Percentiles rank a stretch among this genome's conserved stretches.
phyloP scores from a whole-genome alignment of 306 rosid genomes.

The Casuarina glauca region DNA sequence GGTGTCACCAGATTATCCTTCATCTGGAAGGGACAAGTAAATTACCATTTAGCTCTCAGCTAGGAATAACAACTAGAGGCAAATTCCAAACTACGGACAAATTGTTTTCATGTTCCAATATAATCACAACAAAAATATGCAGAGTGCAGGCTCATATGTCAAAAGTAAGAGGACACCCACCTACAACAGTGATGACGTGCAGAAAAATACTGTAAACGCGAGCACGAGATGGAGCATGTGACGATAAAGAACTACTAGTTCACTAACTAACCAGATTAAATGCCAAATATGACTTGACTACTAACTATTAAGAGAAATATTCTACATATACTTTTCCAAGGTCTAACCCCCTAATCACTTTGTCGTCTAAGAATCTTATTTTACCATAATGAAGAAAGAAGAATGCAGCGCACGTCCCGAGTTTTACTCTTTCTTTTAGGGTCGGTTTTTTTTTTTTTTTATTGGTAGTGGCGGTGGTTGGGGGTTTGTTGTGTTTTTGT shows the following conservation, averaged over 20 bases:
- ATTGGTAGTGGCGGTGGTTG: too few relatives aligned
- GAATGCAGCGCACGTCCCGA: not conserved
- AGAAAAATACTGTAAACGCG: not conserved
- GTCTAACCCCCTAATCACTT: not conserved
- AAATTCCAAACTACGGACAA: not conserved
- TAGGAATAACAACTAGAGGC: not conserved
- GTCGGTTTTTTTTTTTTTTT: not conserved
- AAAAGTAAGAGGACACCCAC: not conserved
- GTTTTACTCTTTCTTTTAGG: not conserved
- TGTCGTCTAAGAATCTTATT: not conserved
- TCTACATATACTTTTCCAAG: too few relatives aligned
- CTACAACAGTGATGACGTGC: not conserved
- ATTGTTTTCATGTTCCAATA: not conserved
- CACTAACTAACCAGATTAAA: not conserved
- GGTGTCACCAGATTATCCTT: too few relatives aligned
- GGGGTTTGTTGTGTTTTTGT: too few relatives aligned
- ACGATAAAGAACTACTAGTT: not conserved
- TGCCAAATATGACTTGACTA: not conserved
- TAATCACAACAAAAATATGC: not conserved
- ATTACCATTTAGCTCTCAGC: not conserved
- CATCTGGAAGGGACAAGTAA: too few relatives aligned
- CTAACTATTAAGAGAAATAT: not conserved
- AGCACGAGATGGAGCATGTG: not conserved
- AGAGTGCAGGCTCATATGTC: not conserved
- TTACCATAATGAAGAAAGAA: not conserved